Evolutionary conservation across 2,329 filamentous ascomycete genomes (phyloP), one percentile per base, ranked within the genome.

Genomic region (Epichloe elymi): DNA sequence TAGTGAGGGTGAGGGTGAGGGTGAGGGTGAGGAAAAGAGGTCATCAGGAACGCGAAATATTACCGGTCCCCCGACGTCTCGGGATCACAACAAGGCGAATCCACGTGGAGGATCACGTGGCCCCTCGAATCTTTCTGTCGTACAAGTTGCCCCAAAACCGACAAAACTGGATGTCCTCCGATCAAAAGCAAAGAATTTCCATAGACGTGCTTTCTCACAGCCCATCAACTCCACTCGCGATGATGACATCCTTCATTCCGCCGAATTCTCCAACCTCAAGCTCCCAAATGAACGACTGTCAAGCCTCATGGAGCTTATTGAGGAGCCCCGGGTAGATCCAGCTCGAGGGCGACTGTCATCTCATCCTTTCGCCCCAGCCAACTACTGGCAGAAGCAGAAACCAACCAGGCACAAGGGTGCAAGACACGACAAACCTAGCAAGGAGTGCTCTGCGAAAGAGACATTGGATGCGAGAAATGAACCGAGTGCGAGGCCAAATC

Each of bases 391-490:
- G 15, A 26, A n/a, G 12, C 14, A 23, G 17, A 41, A 19, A 17
- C 11, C 11, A 12, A n/a, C 19, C 41, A 20, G n/a, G 17, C 26
- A 7, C 26, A 30, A 36, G 17, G 12, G 20, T 10, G 35, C 46
- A 33, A 23, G 30, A 7, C 12, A n/a, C 3, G 14, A 19, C 26
- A 33, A 5, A 33, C 15, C 15, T 38, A 35, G 42, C 30, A 7
- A 19, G 3, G 70, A 70, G 44, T 63, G 64, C 20, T 35, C 11
- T 7, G 48, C 52, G 46, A 53, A 55, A 14, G 58, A 74, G 54
- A 57, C 68, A 20, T 55, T 74, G 35, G 62, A 71, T 53, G 61
- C 71, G 30, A 67, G 69, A 37, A 57, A 70, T 15, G 73, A 77
- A 49, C 61, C 66, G 14, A 72, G 63, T 50, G 72, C 72, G 30